These are phyloP conservation scores for Umbelopsis isabellina DNA, from an alignment of 192 early-diverging fungal species.

Conservation along the genomic window DNA sequence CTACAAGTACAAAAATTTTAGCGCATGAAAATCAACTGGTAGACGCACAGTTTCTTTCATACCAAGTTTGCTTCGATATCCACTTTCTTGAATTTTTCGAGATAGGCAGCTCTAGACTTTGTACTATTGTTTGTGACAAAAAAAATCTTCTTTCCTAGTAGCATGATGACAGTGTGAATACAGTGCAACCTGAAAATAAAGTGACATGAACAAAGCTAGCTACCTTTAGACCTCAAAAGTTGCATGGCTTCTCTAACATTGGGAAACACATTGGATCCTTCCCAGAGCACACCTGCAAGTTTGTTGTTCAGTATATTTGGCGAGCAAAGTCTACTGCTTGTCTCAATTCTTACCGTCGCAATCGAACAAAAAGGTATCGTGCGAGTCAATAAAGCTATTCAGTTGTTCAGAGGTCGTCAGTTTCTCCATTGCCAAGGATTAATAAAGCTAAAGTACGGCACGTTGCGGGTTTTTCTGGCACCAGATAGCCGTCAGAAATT, in stretches of 20 bases:
- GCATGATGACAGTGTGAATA: not conserved
- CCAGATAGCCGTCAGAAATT: not conserved
- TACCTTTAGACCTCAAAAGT: conserved; percentile 71
- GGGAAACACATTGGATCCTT: conserved; percentile 67
- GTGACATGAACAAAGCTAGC: not conserved
- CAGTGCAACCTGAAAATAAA: not conserved
- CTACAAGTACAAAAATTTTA: conserved; percentile 32
- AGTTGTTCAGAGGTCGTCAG: conserved; percentile 54
- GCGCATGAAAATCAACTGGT: not conserved
- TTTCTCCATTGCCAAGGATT: conserved; percentile 28
- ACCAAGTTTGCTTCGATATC: conserved; percentile 78
- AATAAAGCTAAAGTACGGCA: not conserved
- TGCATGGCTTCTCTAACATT: conserved; percentile 72
- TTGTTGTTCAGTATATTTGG: not conserved
- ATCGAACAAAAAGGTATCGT: conserved; percentile 95
- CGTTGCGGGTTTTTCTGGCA: not conserved
- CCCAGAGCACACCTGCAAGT: conserved; percentile 87
- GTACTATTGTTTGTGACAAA: conserved; percentile 99
- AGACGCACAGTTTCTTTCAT: conserved; percentile 20
- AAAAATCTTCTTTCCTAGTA: conserved; percentile 81
- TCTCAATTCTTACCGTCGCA: conserved; percentile 78
- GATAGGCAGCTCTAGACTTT: conserved; percentile 79
- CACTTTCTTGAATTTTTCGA: conserved; percentile 80
- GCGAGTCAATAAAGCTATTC: conserved; percentile 68
- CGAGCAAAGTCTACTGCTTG: not conserved